phyloP scores from a whole-genome alignment of 2,329 filamentous ascomycete genomes.

The Fusarium nanum region DNA sequence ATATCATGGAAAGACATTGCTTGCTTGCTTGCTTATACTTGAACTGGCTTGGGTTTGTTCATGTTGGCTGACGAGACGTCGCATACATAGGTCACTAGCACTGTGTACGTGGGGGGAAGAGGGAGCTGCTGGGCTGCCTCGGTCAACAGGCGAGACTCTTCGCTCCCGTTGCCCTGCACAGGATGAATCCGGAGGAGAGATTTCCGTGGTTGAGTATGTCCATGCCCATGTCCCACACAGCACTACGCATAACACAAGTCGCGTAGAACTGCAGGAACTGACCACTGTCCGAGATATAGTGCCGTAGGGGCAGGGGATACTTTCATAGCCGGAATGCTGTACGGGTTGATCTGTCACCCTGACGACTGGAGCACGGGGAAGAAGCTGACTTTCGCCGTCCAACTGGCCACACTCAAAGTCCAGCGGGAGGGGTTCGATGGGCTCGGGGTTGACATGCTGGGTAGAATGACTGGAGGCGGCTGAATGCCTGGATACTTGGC shows the following conservation, averaged over 20 bases:
- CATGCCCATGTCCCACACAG: conserved; percentile 48
- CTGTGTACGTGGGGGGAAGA: conserved; percentile 70
- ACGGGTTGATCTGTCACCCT: conserved; percentile 64
- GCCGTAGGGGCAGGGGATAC: conserved; percentile 81
- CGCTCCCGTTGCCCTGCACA: conserved; percentile 57
- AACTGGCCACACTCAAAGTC: conserved; percentile 75
- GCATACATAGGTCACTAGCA: conserved; percentile 58
- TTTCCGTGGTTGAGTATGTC: conserved; percentile 70
- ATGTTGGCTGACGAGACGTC: conserved; percentile 40
- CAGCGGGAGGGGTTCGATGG: conserved; percentile 72
- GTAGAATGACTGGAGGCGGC: conserved; percentile 28
- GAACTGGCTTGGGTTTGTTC: conserved; percentile 11
- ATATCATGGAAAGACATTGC: conserved; percentile 42
- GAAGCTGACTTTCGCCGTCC: conserved; percentile 71
- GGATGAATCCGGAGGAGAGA: conserved; percentile 49
- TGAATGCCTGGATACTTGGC: conserved; percentile 19
- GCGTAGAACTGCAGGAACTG: conserved; percentile 36
- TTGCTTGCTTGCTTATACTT: conserved; percentile 4
- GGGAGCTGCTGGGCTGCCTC: conserved; percentile 56
- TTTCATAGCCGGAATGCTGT: conserved; percentile 78
- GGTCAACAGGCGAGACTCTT: conserved; percentile 44
- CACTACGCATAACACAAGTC: conserved; percentile 21
- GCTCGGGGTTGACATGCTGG: conserved; percentile 54
- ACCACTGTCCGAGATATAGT: conserved; percentile 56
- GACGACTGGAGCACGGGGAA: conserved; percentile 60